These are phyloP conservation scores for Pyrrhoderma noxium DNA, from an alignment of 1,284 basidiomycete genomes.

Conservation along the genomic window DNA sequence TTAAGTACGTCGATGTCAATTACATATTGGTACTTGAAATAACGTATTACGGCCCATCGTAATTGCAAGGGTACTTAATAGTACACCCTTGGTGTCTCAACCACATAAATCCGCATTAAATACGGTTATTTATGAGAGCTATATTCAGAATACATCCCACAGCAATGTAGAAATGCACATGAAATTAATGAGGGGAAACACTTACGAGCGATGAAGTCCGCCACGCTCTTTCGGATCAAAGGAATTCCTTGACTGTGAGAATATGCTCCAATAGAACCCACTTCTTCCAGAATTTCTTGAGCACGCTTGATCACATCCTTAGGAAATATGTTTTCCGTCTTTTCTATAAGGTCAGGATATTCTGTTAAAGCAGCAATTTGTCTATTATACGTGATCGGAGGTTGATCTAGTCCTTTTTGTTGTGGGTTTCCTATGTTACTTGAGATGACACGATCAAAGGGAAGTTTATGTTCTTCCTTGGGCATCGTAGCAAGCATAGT, in stretches of 20 bases:
- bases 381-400: slow-evolving; percentile 87
- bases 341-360: slow-evolving; percentile 79
- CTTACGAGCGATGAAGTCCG: slow-evolving; percentile 82
- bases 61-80: too few relatives aligned
- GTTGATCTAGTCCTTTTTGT: slow-evolving; percentile 90
- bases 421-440: slow-evolving; percentile 99
- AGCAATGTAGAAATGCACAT: not conserved
- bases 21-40: too few relatives aligned
- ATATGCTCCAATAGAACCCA: slow-evolving; percentile 94
- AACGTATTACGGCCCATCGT: too few relatives aligned
- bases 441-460: slow-evolving; percentile 86
- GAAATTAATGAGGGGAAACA: slow-evolving; percentile 14
- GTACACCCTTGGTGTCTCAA: too few relatives aligned
- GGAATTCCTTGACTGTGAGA: slow-evolving; percentile 93
- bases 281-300: slow-evolving; percentile 72
- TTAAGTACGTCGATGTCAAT: too few relatives aligned
- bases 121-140: not conserved
- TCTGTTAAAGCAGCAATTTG: slow-evolving; percentile 92
- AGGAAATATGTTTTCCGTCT: slow-evolving; percentile 79
- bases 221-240: slow-evolving; percentile 82
- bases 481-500: slow-evolving; percentile 47
- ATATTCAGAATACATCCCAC: not conserved
- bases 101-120: too few relatives aligned
- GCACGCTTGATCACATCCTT: slow-evolving; percentile 82
- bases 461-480: slow-evolving; percentile 51